phyloP scores from a whole-genome alignment of 768 basidiomycete species.

The Podaxis pistillaris region DNA sequence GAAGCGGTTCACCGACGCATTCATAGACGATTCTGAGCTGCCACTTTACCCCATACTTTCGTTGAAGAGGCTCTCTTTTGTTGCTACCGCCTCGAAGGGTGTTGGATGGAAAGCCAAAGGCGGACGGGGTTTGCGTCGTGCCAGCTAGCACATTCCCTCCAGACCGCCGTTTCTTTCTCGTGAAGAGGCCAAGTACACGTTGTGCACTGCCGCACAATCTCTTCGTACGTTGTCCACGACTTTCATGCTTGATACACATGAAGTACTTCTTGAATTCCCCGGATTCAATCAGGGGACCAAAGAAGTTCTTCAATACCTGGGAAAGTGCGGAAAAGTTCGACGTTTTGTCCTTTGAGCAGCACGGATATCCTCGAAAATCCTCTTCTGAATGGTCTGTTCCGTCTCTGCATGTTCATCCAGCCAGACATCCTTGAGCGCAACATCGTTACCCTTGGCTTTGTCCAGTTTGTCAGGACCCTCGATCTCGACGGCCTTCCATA shows the following conservation, averaged over 20 bases:
- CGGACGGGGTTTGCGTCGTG: neutral
- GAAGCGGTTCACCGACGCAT: neutral
- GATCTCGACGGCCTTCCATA: slow-evolving; percentile 10
- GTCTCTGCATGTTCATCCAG: slow-evolving; percentile 12
- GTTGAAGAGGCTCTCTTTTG: neutral
- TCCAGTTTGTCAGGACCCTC: no score
- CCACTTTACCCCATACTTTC: neutral
- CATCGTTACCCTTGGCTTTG: neutral
- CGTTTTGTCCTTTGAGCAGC: neutral
- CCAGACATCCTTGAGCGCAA: slow-evolving; percentile 22
- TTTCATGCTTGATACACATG: neutral
- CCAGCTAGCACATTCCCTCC: neutral
- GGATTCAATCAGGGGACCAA: neutral
- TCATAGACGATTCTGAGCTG: neutral
- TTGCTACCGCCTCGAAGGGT: neutral
- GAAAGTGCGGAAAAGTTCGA: no score
- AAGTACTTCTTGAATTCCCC: slow-evolving; percentile 6
- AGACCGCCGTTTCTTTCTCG: no score
- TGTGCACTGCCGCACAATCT: no score
- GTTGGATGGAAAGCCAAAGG: neutral
- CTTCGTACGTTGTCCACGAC: no score
- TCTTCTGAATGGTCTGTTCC: slow-evolving; percentile 16
- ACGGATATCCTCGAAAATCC: slow-evolving; percentile 7
- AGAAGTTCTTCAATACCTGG: neutral
- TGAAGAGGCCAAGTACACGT: no score